These are phyloP conservation scores for Lactarius vividus DNA, from an alignment of 768 basidiomycete species.

Conservation along the genomic window DNA sequence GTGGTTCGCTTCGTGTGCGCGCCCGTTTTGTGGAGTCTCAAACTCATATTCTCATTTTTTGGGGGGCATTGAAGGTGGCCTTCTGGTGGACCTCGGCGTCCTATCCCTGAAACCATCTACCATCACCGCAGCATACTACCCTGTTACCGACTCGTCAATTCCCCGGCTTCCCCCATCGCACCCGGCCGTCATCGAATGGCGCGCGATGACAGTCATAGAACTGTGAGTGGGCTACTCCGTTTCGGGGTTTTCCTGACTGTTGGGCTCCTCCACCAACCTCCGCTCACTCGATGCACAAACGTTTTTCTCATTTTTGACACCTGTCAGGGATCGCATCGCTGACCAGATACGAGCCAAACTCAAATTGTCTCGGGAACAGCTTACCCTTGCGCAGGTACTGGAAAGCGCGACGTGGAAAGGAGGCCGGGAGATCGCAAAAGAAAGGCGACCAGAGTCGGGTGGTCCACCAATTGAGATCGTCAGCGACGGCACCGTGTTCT, in stretches of 20 bases:
- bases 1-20: constrained; percentile 14
- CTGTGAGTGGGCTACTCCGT: constrained; percentile 50
- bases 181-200: constrained; percentile 93
- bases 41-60: constrained; percentile 17
- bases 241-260: constrained; percentile 15
- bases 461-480: constrained; percentile 86
- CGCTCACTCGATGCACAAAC: constrained; percentile 2
- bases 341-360: constrained; percentile 62
- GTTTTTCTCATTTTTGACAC: not conserved
- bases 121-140: constrained; percentile 44
- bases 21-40: constrained; percentile 7
- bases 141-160: constrained; percentile 49
- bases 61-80: constrained; percentile 56
- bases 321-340: constrained; percentile 75
- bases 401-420: constrained; percentile 98
- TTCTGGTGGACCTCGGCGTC: constrained; percentile 82
- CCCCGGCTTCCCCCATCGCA: constrained; percentile 72
- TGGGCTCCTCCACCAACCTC: not conserved
- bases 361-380: constrained; percentile 45
- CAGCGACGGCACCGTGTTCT: constrained; percentile 84
- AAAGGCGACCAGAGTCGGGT: constrained; percentile 65
- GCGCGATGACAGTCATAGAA: constrained; percentile 91
- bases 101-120: constrained; percentile 60
- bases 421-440: constrained; percentile 86
- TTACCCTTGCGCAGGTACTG: constrained; percentile 83